These are phyloP conservation scores for Aethionema arabicum DNA, from an alignment of 345 rosid species.

Conservation along the genomic window DNA sequence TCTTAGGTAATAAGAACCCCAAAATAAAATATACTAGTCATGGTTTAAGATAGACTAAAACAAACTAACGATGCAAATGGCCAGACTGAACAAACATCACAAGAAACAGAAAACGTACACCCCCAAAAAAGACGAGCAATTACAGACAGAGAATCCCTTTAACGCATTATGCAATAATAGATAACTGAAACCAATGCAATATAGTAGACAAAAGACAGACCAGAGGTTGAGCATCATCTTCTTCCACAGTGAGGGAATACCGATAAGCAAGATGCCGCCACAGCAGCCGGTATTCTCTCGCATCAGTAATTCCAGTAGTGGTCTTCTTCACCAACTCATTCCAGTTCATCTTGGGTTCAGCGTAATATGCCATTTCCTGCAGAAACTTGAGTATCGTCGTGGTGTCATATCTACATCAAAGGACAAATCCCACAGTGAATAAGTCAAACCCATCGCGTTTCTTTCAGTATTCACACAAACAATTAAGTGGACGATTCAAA, in stretches of 20 bases:
- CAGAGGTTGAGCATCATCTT: slow-evolving; percentile 53
- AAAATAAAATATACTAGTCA: background rate
- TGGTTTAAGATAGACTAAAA: background rate
- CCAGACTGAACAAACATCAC: slow-evolving; percentile 6
- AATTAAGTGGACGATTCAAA: background rate
- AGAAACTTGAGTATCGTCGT: slow-evolving; percentile 53
- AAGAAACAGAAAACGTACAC: slow-evolving; percentile 3
- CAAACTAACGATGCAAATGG: background rate
- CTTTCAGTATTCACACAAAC: background rate
- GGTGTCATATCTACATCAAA: slow-evolving; percentile 50
- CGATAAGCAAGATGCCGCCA: slow-evolving; percentile 96
- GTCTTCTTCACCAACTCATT: slow-evolving; percentile 59
- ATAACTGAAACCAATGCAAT: background rate
- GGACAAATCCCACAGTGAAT: background rate
- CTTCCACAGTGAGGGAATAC: slow-evolving; percentile 45
- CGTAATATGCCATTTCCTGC: slow-evolving; percentile 57
- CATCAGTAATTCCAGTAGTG: slow-evolving; percentile 64
- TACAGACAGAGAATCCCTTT: background rate
- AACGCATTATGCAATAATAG: too few species aligned
- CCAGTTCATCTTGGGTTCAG: slow-evolving; percentile 60
- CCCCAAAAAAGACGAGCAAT: background rate
- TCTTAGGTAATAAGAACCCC: slow-evolving; percentile 3
- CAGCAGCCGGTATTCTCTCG: slow-evolving; percentile 77
- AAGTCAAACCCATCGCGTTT: background rate
- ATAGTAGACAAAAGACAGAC: slow-evolving; percentile 37